A percentile compares a stretch with the other conserved stretches of the same genome.
Evolutionary conservation across 2,329 filamentous ascomycete genomes (phyloP).

Genomic region (Fusarium penzigii): DNA sequence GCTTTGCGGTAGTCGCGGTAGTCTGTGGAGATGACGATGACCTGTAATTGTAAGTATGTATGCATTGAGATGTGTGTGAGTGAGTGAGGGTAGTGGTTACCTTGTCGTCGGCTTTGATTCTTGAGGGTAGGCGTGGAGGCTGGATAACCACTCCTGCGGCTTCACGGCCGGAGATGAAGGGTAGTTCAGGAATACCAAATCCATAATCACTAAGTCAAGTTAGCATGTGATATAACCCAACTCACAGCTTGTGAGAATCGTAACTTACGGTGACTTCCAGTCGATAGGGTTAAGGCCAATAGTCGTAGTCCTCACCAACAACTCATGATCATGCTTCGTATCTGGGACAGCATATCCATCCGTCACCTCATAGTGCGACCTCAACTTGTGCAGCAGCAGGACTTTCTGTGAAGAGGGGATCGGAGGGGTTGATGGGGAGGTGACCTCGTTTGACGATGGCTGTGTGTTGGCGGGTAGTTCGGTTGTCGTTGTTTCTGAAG

Average conservation of each 20-base stretch:
- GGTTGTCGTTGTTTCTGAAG: slow-evolving; percentile 7
- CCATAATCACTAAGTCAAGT: slow-evolving; percentile 59
- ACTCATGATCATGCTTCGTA: slow-evolving; percentile 42
- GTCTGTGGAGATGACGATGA: slow-evolving; percentile 70
- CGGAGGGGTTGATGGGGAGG: not conserved
- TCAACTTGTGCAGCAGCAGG: slow-evolving; percentile 50
- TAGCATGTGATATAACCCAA: not conserved
- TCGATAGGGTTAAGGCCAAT: slow-evolving; percentile 78
- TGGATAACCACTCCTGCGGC: slow-evolving; percentile 65
- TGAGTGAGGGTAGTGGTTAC: slow-evolving; percentile 29
- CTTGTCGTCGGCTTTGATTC: slow-evolving; percentile 58
- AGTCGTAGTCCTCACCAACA: slow-evolving; percentile 63
- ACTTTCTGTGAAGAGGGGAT: slow-evolving; percentile 43
- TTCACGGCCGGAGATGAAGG: slow-evolving; percentile 70
- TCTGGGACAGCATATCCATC: slow-evolving; percentile 46
- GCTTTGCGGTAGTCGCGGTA: slow-evolving; percentile 73
- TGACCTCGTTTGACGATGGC: not conserved
- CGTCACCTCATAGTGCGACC: slow-evolving; percentile 50
- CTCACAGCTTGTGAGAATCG: not conserved
- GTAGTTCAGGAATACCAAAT: slow-evolving; percentile 67
- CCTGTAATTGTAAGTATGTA: slow-evolving; percentile 33
- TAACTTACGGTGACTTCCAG: slow-evolving; percentile 69
- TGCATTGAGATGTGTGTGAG: too few species aligned
- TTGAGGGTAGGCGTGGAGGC: slow-evolving; percentile 36
- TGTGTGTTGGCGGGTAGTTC: not conserved